Percentiles rank a stretch among this genome's conserved stretches.
These are phyloP conservation scores for Claviceps purpurea DNA, from an alignment of 2,329 filamentous ascomycete species.

Conservation along the genomic window DNA sequence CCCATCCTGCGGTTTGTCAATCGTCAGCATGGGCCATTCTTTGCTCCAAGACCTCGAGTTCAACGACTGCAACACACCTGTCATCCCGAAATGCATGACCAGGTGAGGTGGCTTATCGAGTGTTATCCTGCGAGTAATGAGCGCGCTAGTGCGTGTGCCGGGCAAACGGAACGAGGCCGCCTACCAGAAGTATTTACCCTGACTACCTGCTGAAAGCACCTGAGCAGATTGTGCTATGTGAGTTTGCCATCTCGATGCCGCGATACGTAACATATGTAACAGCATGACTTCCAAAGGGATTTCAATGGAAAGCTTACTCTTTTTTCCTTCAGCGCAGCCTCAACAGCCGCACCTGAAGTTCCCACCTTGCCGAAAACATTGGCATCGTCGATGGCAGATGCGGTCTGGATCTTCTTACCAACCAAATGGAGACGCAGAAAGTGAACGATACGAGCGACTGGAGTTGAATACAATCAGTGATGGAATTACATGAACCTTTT, in stretches of 20 bases:
- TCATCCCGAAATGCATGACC: slow-evolving; percentile 78
- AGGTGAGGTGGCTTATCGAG: slow-evolving; percentile 71
- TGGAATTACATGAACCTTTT: neutral
- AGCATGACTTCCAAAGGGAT: too few relatives aligned
- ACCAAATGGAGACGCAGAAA: slow-evolving; percentile 74
- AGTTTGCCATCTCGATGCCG: neutral
- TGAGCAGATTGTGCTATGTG: slow-evolving; percentile 8
- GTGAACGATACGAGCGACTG: slow-evolving; percentile 74
- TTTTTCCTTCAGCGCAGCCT: slow-evolving; percentile 60
- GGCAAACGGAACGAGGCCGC: slow-evolving; percentile 7
- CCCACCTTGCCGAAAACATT: slow-evolving; percentile 88
- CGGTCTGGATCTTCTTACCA: slow-evolving; percentile 61
- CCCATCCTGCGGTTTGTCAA: slow-evolving; percentile 45
- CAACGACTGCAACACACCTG: slow-evolving; percentile 24
- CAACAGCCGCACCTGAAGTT: slow-evolving; percentile 61
- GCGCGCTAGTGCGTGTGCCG: slow-evolving; percentile 17
- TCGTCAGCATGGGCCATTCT: slow-evolving; percentile 3
- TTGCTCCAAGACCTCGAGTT: neutral
- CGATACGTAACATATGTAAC: too few relatives aligned
- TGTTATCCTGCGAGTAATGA: slow-evolving; percentile 20
- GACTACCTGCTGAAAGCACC: slow-evolving; percentile 57
- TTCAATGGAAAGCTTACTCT: slow-evolving; percentile 26
- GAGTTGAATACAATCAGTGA: neutral
- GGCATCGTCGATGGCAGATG: slow-evolving; percentile 61
- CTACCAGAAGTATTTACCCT: slow-evolving; percentile 96